A percentile compares a stretch with the other conserved stretches of the same genome.
Evolutionary conservation across 176 grass and related monocot species (phyloP).

Genomic region (Saccharum spontaneum): DNA sequence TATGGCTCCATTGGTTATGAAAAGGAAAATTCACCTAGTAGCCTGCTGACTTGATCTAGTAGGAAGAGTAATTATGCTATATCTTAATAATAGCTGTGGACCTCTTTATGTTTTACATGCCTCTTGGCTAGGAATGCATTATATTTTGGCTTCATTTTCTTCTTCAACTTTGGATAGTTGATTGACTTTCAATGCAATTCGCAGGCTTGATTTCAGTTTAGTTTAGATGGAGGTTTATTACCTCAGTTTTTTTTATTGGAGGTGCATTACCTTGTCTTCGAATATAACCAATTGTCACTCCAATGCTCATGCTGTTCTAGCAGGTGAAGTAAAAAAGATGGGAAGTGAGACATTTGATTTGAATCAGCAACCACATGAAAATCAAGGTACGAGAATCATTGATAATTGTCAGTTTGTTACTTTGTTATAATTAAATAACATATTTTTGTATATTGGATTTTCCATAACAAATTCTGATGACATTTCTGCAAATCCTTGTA

Average conservation of each 20-base stretch:
- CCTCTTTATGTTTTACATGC: no score
- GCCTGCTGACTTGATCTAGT: constrained; percentile 14
- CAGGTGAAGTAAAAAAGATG: constrained; percentile 29
- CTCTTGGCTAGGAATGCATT: not conserved
- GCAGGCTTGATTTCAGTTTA: not conserved
- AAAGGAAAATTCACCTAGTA: not conserved
- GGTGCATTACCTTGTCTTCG: not conserved
- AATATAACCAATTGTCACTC: not conserved
- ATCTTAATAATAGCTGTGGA: no score
- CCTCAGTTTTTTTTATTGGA: not conserved
- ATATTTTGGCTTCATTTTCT: not conserved
- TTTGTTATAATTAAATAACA: not conserved
- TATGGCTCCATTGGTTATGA: not conserved
- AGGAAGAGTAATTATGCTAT: not conserved
- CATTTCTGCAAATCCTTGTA: not conserved
- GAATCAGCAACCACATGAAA: constrained; percentile 27
- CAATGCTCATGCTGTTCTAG: constrained; percentile 11
- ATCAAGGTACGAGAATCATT: constrained; percentile 22
- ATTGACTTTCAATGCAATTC: not conserved
- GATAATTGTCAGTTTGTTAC: not conserved
- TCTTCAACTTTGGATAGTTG: not conserved
- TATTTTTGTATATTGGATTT: not conserved
- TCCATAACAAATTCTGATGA: not conserved
- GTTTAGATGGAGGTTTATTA: not conserved
- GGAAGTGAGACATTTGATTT: constrained; percentile 25